phyloP scores from a whole-genome alignment of 2,329 filamentous ascomycete genomes.

The Hymenoscyphus salicellus region DNA sequence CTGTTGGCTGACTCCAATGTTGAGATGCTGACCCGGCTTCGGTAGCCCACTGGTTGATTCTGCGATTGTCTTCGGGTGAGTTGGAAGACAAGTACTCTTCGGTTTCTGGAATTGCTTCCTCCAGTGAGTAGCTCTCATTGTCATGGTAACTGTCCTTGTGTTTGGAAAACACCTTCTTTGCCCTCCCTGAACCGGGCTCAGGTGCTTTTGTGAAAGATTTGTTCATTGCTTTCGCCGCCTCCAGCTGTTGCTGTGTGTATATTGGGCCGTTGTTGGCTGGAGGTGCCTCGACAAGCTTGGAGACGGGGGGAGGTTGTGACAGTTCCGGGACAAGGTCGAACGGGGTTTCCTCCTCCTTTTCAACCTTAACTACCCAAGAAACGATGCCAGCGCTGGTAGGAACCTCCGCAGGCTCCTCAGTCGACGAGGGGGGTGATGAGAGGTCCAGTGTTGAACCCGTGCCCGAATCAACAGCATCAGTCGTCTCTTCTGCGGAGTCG shows the following conservation, averaged over 20 bases:
- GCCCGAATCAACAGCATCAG: not conserved
- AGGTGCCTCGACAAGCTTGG: not conserved
- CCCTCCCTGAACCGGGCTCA: not conserved
- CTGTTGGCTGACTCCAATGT: too few relatives aligned
- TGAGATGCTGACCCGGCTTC: not conserved
- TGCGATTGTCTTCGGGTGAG: not conserved
- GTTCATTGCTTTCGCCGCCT: constrained; percentile 26
- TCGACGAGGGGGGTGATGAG: not conserved
- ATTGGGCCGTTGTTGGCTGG: constrained; percentile 8
- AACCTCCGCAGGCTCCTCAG: not conserved
- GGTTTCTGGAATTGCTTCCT: not conserved
- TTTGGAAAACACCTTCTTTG: too few relatives aligned
- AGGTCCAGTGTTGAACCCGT: not conserved
- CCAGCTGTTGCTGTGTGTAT: constrained; percentile 25
- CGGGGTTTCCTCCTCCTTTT: not conserved
- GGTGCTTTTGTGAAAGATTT: constrained; percentile 24
- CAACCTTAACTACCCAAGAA: not conserved
- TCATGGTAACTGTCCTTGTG: too few relatives aligned
- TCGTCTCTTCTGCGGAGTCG: not conserved
- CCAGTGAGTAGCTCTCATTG: too few relatives aligned
- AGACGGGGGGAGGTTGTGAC: not conserved
- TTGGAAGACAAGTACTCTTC: not conserved
- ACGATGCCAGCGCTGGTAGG: not conserved
- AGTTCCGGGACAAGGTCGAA: not conserved
- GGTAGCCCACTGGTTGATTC: not conserved